Base-by-base conservation (phyloP, 805 yeast species). In the Pichia insulana region DNA sequence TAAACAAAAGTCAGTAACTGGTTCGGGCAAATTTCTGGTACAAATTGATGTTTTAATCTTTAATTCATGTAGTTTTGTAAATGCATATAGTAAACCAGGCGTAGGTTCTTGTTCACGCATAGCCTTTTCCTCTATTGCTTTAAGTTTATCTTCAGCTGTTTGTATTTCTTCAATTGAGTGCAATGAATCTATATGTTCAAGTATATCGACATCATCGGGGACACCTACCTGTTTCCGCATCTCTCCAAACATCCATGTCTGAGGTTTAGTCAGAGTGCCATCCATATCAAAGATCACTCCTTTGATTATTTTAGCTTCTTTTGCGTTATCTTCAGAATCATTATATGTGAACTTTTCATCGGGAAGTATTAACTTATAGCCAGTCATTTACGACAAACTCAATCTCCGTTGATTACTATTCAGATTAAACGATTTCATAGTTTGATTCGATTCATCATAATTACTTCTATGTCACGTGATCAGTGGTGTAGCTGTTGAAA, bases 201-300 rank as follows among this genome's bases (percentile, higher is more conserved):
- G 58, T 25, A 81, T 76, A 53, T 81, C 89, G 6, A 68, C 16
- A 9, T 30, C 37, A 50, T 34, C 64, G 62, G 42, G 63, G 63
- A 26, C 51, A 34, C 12, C 54, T 19, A 80, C 61, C 0, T 78
- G 78, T 17, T 67, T 64, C 43, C 86, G 65, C 86, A 81, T 80
- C 37, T 74, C 76, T 11, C 50, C 48, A 44, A 64, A 64, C 68
- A 64, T 64, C 52, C 58, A 54, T 1, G 65, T 58, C 45, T 80
- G 86, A 1, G 87, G 86, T 12, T 73, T 61, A 49, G 83, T 77
- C 42, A 83, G 55, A 0, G 90, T 83, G 5, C 89, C 89, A 55
- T 83, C 90, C 90, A 83, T 82, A 52, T 83, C 90, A 54, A 83
- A 83, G 1, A 83, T 66, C 7, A 83, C 55, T 0, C 85, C 85